Conservation (phyloP, 108 stramenopile species). For the Stephanodiscus minutulus region DNA sequence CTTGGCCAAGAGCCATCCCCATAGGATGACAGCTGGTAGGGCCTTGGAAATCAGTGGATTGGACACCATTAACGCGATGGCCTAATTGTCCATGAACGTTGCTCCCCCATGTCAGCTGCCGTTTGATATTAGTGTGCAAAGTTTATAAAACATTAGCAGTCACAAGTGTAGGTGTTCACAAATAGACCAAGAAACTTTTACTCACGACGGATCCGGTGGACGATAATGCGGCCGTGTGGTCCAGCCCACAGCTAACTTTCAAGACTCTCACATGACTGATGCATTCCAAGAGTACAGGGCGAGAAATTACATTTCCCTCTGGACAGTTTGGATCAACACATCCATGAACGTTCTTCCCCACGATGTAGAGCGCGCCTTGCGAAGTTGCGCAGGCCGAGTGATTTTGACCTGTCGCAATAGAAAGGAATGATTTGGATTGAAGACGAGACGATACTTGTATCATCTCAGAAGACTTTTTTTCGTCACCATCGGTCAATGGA, state of each 20-base stretch:
- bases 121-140: neutral
- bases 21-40: conserved; percentile 38
- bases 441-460: conserved; percentile 50
- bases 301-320: conserved; percentile 22
- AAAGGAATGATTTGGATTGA: conserved; percentile 52
- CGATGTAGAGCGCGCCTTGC: conserved; percentile 53
- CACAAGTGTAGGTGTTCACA: neutral
- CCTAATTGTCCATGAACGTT: conserved; percentile 72
- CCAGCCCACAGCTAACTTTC: conserved; percentile 66
- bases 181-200: neutral
- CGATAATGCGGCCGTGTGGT: conserved; percentile 74
- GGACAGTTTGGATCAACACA: conserved; percentile 62
- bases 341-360: conserved; percentile 64
- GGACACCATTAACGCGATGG: conserved; percentile 36
- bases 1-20: conserved; percentile 43
- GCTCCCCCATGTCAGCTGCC: conserved; percentile 64
- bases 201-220: conserved; percentile 56
- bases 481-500: neutral
- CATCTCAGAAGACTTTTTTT: conserved; percentile 4
- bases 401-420: conserved; percentile 46
- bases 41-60: conserved; percentile 5
- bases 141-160: neutral
- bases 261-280: conserved; percentile 49
- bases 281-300: conserved; percentile 55
- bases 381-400: conserved; percentile 65